A percentile compares a stretch with the other conserved stretches of the same genome.
Evolutionary conservation across 805 yeast genomes (phyloP).

Genomic region (Groenewaldozyma tartarivorans): DNA sequence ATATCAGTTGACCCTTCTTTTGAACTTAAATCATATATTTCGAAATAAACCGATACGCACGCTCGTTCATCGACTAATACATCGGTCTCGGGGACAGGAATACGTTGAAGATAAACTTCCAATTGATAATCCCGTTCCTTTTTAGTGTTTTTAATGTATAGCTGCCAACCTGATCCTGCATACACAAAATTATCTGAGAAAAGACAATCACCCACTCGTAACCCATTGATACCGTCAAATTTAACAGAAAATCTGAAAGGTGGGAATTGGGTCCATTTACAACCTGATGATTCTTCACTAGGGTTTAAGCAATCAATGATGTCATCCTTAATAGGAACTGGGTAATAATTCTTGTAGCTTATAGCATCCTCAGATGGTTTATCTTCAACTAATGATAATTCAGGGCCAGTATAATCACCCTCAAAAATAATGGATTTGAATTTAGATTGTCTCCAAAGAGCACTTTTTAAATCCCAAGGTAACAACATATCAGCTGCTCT

Average conservation of each 20-base stretch:
- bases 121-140: constrained; percentile 39
- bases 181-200: constrained; percentile 48
- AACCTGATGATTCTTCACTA: background rate
- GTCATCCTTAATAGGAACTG: constrained; percentile 9
- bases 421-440: constrained; percentile 33
- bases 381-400: constrained; percentile 9
- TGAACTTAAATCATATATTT: too few relatives aligned
- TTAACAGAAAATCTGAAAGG: constrained; percentile 48
- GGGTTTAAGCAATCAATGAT: constrained; percentile 12
- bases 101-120: constrained; percentile 49
- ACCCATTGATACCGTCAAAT: constrained; percentile 38
- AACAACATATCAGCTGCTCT: too few relatives aligned
- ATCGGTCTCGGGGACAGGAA: too few relatives aligned
- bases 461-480: too few relatives aligned
- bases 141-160: constrained; percentile 42
- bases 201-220: constrained; percentile 39
- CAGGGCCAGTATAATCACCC: constrained; percentile 26
- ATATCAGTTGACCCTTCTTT: too few relatives aligned
- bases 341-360: constrained; percentile 26
- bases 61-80: too few relatives aligned
- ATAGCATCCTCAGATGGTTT: too few relatives aligned
- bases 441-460: constrained; percentile 29
- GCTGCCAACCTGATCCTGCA: constrained; percentile 52
- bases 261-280: constrained; percentile 31
- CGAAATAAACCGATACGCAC: too few relatives aligned